Conservation (phyloP, 2,329 filamentous ascomycete species). For the Colletotrichum sojae region DNA sequence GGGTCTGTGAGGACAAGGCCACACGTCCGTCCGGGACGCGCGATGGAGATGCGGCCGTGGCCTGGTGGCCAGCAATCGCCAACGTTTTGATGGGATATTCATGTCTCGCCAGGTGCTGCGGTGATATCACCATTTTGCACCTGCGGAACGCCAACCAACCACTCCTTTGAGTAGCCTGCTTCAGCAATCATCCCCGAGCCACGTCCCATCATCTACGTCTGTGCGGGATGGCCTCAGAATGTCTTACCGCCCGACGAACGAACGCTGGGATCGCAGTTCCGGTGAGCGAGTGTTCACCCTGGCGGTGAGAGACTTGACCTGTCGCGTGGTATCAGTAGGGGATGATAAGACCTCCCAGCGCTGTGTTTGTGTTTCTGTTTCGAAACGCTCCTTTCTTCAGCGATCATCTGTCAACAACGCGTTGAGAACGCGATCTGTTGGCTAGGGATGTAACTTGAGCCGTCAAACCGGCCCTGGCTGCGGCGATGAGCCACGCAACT, state of each 20-base stretch:
- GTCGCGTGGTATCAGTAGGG: background rate
- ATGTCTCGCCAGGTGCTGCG: slow-evolving; percentile 22
- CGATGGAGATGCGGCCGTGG: background rate
- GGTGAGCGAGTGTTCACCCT: slow-evolving; percentile 23
- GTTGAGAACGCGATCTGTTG: slow-evolving; percentile 19
- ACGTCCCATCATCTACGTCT: slow-evolving; percentile 26
- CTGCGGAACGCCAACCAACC: slow-evolving; percentile 6
- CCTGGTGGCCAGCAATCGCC: slow-evolving; percentile 2
- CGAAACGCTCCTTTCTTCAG: slow-evolving; percentile 15
- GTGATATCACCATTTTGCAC: slow-evolving; percentile 20
- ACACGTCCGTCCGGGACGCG: slow-evolving; percentile 20
- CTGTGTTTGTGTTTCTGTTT: slow-evolving; percentile 37
- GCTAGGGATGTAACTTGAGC: slow-evolving; percentile 9
- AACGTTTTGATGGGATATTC: slow-evolving; percentile 8
- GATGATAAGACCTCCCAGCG: slow-evolving; percentile 10
- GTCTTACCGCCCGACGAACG: slow-evolving; percentile 12
- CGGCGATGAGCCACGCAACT: slow-evolving; percentile 11
- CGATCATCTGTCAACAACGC: slow-evolving; percentile 23
- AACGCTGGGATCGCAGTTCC: slow-evolving; percentile 5
- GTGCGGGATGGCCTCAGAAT: slow-evolving; percentile 35
- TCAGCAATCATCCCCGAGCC: slow-evolving; percentile 21
- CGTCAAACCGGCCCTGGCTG: slow-evolving; percentile 5
- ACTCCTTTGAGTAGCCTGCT: slow-evolving; percentile 5
- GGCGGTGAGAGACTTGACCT: slow-evolving; percentile 1
- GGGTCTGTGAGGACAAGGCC: background rate